Conservation (phyloP, 768 basidiomycete species). For the Pisolithus marmoratus region DNA sequence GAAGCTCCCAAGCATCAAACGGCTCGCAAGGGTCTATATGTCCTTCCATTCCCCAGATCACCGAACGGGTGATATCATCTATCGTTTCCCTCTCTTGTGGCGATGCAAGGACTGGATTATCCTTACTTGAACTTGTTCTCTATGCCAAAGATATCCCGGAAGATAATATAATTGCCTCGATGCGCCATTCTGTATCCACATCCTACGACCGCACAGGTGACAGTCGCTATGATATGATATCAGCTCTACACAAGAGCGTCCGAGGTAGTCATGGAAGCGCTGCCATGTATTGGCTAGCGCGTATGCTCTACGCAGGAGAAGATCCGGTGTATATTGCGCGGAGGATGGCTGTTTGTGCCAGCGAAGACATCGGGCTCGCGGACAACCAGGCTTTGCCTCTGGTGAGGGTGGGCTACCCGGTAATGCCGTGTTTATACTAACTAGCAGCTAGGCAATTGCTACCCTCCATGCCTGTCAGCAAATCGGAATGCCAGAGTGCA, state of each 20-base stretch:
- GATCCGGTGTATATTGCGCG: constrained; percentile 75
- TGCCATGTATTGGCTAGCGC: constrained; percentile 84
- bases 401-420: constrained; percentile 32
- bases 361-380: constrained; percentile 82
- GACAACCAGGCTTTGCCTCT: constrained; percentile 73
- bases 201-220: constrained; percentile 77
- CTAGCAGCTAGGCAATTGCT: constrained; percentile 47
- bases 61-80: constrained; percentile 39
- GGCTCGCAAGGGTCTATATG: constrained; percentile 10
- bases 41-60: constrained; percentile 35
- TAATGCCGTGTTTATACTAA: constrained; percentile 6
- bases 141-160: constrained; percentile 38
- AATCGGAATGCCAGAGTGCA: constrained; percentile 79
- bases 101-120: constrained; percentile 74
- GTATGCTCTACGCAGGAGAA: constrained; percentile 77
- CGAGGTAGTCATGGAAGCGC: constrained; percentile 72
- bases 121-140: constrained; percentile 67
- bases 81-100: constrained; percentile 55
- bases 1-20: constrained; percentile 16
- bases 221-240: constrained; percentile 75
- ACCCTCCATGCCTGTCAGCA: constrained; percentile 59
- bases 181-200: constrained; percentile 58
- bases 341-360: constrained; percentile 73
- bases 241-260: constrained; percentile 78
- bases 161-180: constrained; percentile 43